Evolutionary conservation across 345 rosid genomes (phyloP), one percentile per base, ranked within the genome.

Genomic region (Excoecaria agallocha): DNA sequence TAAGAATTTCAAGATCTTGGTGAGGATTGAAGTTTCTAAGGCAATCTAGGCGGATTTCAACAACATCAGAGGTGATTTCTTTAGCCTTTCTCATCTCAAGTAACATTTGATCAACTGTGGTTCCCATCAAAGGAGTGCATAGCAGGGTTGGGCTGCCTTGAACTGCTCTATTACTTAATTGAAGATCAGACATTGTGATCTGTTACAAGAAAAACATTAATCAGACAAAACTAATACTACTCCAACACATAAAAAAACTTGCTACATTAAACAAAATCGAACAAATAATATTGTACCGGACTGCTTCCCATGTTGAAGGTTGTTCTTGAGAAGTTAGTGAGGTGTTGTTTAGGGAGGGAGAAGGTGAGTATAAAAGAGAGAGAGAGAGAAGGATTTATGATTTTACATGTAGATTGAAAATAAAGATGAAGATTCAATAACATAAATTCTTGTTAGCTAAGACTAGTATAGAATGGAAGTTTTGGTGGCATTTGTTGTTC

Each of bases 111-210:
- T 83, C 84, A n/a, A 86, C 89, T 30, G 92, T 80, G 45, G 85
- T 88, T 50, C 80, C 92, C 87, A 86, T 84, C 38, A 83, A 66
- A 22, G 88, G 90, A 19, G 86, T 82, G 8, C 90, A 88, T 68
- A 68, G 71, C 43, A 68, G 15, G 6, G 71, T 68, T 13, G 71
- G 43, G 20, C 71, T 24, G 39, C 71, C 37, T 19, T 68, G 41
- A 68, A 68, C 57, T 49, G 15, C 55, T 12, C 41, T 68, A 49
- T 7, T 25, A 50, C 57, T 49, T 24, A 49, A 13, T 48, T 68
- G 56, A 49, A 68, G 57, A 68, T 68, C 71, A 50, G 71, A 68
- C 57, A 68, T 48, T 3, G 71, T 68, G 57, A 68, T 49, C 71
- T 68, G 17, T 20, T 3, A 12, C 39, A 67, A 62, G 46, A 20